Evolutionary conservation across 192 early-diverging fungal species (phyloP).

Genomic region (Coemansia reversa): DNA sequence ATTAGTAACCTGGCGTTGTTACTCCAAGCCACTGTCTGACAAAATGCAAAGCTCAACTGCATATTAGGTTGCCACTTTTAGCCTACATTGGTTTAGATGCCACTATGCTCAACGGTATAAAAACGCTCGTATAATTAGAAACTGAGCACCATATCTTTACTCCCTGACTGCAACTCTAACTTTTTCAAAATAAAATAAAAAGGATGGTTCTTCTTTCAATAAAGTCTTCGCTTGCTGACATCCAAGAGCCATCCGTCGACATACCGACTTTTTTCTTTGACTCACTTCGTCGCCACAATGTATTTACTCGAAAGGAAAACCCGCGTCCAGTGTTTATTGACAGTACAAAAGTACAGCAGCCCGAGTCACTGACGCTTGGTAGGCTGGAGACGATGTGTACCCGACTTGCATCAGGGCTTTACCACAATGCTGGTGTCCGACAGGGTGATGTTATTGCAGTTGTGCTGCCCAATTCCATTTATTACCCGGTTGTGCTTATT

Average conservation of each 20-base stretch:
- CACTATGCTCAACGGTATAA: no score
- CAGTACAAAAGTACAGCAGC: background rate
- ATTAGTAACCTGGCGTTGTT: no score
- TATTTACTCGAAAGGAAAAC: background rate
- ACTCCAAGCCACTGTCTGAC: no score
- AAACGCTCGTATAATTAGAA: no score
- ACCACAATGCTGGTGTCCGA: conserved; percentile 55
- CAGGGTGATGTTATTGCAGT: conserved; percentile 71
- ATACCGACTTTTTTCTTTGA: conserved; percentile 25
- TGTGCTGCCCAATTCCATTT: conserved; percentile 69
- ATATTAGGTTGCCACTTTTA: no score
- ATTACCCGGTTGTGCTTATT: conserved; percentile 62
- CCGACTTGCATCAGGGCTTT: conserved; percentile 32
- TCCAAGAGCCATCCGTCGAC: conserved; percentile 16
- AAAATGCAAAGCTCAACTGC: no score
- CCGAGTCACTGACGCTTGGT: conserved; percentile 5
- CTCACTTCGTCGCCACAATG: background rate
- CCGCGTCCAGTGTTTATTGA: conserved; percentile 28
- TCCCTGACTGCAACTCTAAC: no score
- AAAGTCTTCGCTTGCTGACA: conserved; percentile 2
- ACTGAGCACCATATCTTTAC: no score
- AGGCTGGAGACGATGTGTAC: conserved; percentile 15
- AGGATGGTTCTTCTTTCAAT: conserved; percentile 2
- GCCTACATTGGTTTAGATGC: no score
- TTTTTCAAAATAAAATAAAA: background rate